Percentiles rank a stretch among this genome's conserved stretches.
Conservation (phyloP, 2,329 filamentous ascomycete genomes). For the Aureobasidium sp. region DNA sequence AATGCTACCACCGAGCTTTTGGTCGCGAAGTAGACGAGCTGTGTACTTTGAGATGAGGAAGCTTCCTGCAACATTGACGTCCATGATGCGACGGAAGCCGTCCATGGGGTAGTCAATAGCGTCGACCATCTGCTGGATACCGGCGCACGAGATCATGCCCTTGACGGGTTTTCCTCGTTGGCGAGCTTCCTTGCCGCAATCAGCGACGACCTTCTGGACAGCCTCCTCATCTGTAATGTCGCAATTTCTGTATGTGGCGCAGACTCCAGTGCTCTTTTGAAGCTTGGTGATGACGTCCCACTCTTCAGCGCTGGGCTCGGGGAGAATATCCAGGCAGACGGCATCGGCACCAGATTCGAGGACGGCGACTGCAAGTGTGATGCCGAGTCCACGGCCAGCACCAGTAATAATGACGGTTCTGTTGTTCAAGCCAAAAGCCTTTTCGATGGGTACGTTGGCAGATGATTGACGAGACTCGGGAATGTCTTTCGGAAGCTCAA, state of each 20-base stretch:
- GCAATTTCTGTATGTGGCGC: conserved; percentile 30
- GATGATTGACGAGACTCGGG: conserved; percentile 20
- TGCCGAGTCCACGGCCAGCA: conserved; percentile 60
- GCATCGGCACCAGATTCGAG: conserved; percentile 59
- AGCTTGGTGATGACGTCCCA: conserved; percentile 19
- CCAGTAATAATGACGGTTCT: conserved; percentile 63
- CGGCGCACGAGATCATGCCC: conserved; percentile 33
- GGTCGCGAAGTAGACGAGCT: conserved; percentile 29
- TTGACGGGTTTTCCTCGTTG: conserved; percentile 37
- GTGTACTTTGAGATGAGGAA: conserved; percentile 31
- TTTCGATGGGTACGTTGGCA: conserved; percentile 17
- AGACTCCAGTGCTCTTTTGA: conserved; percentile 53
- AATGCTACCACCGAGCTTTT: conserved; percentile 23
- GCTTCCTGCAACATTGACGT: conserved; percentile 30
- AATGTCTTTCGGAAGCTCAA: conserved; percentile 17
- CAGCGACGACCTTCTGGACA: conserved; percentile 29
- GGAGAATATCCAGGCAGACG: conserved; percentile 42
- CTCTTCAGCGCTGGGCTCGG: conserved; percentile 44
- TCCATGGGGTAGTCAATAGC: conserved; percentile 28
- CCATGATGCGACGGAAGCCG: conserved; percentile 29
- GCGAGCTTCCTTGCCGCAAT: conserved; percentile 27
- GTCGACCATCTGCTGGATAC: conserved; percentile 29
- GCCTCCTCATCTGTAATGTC: conserved; percentile 31
- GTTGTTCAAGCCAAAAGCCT: conserved; percentile 43
- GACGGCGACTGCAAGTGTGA: conserved; percentile 53